phyloP scores from a whole-genome alignment of 1,139 yeast genomes.

The Pichia sp. region DNA sequence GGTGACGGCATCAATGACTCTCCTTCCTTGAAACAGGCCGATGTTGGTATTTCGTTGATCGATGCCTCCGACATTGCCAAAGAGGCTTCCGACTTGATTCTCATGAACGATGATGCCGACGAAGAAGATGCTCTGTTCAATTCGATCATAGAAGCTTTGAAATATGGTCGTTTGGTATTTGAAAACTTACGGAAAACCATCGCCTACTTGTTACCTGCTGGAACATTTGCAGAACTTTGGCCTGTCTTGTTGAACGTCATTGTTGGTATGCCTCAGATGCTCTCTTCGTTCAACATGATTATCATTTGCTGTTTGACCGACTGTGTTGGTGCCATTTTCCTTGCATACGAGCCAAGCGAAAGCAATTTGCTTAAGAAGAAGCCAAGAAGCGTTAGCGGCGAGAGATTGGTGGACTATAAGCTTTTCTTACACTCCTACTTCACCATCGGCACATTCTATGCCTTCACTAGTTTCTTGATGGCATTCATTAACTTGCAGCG shows the following conservation, averaged over 20 bases:
- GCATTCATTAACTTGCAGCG: constrained; percentile 40
- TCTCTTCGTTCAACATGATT: constrained; percentile 52
- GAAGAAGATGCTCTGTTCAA: constrained; percentile 37
- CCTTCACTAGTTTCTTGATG: constrained; percentile 43
- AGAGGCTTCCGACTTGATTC: constrained; percentile 45
- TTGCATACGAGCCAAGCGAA: constrained; percentile 47
- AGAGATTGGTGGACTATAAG: constrained; percentile 42
- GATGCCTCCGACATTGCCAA: constrained; percentile 56
- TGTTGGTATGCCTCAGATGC: constrained; percentile 49
- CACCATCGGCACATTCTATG: constrained; percentile 41
- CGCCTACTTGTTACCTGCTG: constrained; percentile 52
- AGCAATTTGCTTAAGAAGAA: constrained; percentile 40
- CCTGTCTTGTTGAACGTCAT: constrained; percentile 47
- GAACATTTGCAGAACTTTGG: constrained; percentile 52
- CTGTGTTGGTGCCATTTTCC: constrained; percentile 43
- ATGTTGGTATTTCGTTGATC: constrained; percentile 52
- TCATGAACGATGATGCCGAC: constrained; percentile 34
- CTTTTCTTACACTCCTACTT: constrained; percentile 45
- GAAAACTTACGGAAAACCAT: constrained; percentile 50
- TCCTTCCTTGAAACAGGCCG: constrained; percentile 83
- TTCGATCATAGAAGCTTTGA: constrained; percentile 46
- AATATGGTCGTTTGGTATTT: constrained; percentile 48
- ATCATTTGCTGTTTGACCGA: constrained; percentile 49
- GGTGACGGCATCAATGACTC: constrained; percentile 87
- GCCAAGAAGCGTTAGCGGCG: constrained; percentile 45